Conservation (phyloP, 768 basidiomycete genomes). For the Coprinopsis cinerea region DNA sequence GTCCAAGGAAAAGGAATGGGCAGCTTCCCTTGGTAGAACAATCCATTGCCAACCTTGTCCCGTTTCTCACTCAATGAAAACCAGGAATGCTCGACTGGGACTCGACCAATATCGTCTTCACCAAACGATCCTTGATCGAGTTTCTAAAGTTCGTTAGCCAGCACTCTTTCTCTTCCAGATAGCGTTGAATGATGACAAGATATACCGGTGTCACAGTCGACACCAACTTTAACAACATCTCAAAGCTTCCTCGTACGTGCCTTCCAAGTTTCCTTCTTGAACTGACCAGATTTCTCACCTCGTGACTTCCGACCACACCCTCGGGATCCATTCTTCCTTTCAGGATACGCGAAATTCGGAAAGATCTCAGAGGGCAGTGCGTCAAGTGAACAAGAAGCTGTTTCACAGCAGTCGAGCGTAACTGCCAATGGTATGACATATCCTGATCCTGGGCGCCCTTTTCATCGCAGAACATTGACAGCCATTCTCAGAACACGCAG, state of each 20-base stretch:
- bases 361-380: slow-evolving; percentile 30
- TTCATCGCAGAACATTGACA: not conserved
- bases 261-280: not conserved
- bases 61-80: not conserved
- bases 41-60: slow-evolving; percentile 13
- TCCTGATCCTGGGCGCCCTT: no score
- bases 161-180: slow-evolving; percentile 2
- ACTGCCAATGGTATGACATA: no score
- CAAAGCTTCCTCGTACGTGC: slow-evolving; percentile 65
- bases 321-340: no score
- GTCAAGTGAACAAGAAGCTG: not conserved
- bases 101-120: slow-evolving; percentile 67
- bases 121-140: slow-evolving; percentile 69
- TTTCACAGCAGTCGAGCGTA: no score
- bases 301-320: slow-evolving; percentile 3
- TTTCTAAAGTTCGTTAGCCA: slow-evolving; percentile 58
- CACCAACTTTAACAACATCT: slow-evolving; percentile 66
- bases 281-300: not conserved
- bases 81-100: slow-evolving; percentile 82
- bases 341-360: slow-evolving; percentile 71
- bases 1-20: slow-evolving; percentile 70
- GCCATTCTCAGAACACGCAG: not conserved
- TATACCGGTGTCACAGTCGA: slow-evolving; percentile 74
- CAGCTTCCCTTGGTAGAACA: slow-evolving; percentile 50
- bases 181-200: slow-evolving; percentile 28